These are phyloP conservation scores for Camillea tinctor DNA, from an alignment of 2,329 filamentous ascomycete genomes.

Conservation along the genomic window DNA sequence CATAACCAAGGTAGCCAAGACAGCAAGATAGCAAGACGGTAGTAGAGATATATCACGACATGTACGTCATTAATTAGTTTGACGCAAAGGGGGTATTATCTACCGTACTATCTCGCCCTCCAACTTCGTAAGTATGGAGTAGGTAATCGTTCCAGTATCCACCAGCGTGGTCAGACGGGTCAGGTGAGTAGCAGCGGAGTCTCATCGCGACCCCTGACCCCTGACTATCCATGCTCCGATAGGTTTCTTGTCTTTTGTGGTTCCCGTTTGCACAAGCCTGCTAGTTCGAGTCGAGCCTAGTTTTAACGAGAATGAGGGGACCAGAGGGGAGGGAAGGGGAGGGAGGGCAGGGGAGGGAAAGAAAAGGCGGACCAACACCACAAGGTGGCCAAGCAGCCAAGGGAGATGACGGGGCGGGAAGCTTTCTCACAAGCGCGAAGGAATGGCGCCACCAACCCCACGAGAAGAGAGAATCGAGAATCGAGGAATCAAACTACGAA, in stretches of 20 bases:
- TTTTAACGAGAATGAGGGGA: no score
- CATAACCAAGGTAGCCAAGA: background rate
- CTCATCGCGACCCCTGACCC: background rate
- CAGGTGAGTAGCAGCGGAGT: background rate
- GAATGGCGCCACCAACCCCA: no score
- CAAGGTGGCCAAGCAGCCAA: no score
- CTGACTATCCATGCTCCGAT: background rate
- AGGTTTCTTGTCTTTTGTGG: background rate
- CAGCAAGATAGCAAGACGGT: background rate
- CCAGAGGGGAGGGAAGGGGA: no score
- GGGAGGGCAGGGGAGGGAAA: no score
- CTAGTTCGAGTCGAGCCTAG: background rate
- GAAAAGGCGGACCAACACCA: no score
- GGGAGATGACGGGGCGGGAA: no score
- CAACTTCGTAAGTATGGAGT: no score
- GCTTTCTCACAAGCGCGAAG: no score
- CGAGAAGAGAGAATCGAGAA: no score
- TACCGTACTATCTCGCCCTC: background rate
- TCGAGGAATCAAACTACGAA: no score
- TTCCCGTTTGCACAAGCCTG: background rate
- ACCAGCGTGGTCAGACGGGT: background rate
- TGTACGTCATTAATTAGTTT: background rate
- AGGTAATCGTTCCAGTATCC: no score
- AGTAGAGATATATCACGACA: background rate
- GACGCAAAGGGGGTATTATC: background rate